Percentiles rank a stretch among this genome's conserved stretches.
phyloP scores from a whole-genome alignment of 1,284 basidiomycete genomes.

The Vanrija sp. region DNA sequence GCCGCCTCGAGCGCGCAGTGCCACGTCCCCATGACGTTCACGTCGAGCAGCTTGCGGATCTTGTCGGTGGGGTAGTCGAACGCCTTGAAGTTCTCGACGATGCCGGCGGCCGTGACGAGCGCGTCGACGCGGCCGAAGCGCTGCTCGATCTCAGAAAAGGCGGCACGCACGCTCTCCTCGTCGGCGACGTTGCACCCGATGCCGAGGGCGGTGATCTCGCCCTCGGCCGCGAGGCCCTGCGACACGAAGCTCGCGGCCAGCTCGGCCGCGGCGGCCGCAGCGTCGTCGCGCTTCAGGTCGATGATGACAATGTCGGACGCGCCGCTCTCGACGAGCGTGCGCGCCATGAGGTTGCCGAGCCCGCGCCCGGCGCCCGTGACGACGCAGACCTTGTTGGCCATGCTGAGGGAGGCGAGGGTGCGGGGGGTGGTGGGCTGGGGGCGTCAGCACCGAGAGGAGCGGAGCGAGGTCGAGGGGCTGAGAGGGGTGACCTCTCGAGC shows the following conservation, averaged over 20 bases:
- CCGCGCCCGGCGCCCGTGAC: slow-evolving; percentile 93
- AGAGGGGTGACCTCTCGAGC: too few relatives aligned
- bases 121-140: slow-evolving; percentile 60
- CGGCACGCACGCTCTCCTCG: slow-evolving; percentile 70
- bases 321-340: slow-evolving; percentile 77
- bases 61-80: slow-evolving; percentile 84
- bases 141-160: slow-evolving; percentile 63
- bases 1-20: slow-evolving; percentile 92
- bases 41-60: slow-evolving; percentile 76
- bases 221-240: slow-evolving; percentile 49
- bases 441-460: too few relatives aligned
- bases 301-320: slow-evolving; percentile 77
- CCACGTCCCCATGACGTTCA: slow-evolving; percentile 82
- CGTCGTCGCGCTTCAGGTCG: slow-evolving; percentile 74
- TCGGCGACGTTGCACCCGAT: slow-evolving; percentile 83
- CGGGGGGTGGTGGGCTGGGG: slow-evolving; percentile 23
- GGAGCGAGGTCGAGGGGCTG: too few relatives aligned
- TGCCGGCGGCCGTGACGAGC: slow-evolving; percentile 84
- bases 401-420: slow-evolving; percentile 41
- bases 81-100: slow-evolving; percentile 87
- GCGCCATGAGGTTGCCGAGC: slow-evolving; percentile 80
- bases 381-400: slow-evolving; percentile 68
- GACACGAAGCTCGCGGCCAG: slow-evolving; percentile 60
- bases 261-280: slow-evolving; percentile 67
- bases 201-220: slow-evolving; percentile 68